These are phyloP conservation scores for Senna siamea DNA, from an alignment of 306 rosid species.

Conservation along the genomic window DNA sequence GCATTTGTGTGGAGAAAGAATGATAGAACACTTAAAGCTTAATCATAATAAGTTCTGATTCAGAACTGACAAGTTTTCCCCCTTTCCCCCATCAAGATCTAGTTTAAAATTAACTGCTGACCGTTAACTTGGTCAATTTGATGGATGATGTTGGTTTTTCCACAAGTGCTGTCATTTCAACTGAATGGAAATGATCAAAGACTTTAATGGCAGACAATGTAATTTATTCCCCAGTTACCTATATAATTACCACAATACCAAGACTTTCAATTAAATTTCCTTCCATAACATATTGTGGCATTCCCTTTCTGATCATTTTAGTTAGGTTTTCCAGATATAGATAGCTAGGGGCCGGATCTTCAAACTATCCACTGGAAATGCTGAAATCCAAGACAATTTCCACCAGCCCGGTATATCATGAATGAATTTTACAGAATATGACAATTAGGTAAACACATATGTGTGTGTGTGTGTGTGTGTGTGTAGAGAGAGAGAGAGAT, in stretches of 20 bases:
- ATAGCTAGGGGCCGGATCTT: background rate
- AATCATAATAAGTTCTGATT: conserved; percentile 40
- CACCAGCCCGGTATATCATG: no score
- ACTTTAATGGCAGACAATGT: conserved; percentile 50
- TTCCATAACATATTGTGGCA: background rate
- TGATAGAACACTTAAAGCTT: conserved; percentile 37
- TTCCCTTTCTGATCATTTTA: background rate
- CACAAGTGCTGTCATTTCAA: conserved; percentile 62
- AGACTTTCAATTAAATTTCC: background rate
- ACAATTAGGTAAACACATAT: conserved; percentile 3
- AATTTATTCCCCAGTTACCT: conserved; percentile 35
- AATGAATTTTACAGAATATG: background rate
- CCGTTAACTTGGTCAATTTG: conserved; percentile 44
- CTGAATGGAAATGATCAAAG: conserved; percentile 30
- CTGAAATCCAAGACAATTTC: background rate
- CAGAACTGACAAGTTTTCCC: conserved; percentile 45
- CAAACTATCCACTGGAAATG: background rate
- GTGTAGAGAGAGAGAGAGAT: background rate
- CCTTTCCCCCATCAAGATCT: conserved; percentile 21
- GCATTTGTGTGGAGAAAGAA: conserved; percentile 37
- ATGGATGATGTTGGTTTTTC: conserved; percentile 37
- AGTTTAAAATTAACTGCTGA: conserved; percentile 33
- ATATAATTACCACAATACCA: background rate
- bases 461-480: no score
- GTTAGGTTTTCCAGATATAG: conserved; percentile 5